Evolutionary conservation across 805 yeast species (phyloP).

Genomic region (Candida ulmi): DNA sequence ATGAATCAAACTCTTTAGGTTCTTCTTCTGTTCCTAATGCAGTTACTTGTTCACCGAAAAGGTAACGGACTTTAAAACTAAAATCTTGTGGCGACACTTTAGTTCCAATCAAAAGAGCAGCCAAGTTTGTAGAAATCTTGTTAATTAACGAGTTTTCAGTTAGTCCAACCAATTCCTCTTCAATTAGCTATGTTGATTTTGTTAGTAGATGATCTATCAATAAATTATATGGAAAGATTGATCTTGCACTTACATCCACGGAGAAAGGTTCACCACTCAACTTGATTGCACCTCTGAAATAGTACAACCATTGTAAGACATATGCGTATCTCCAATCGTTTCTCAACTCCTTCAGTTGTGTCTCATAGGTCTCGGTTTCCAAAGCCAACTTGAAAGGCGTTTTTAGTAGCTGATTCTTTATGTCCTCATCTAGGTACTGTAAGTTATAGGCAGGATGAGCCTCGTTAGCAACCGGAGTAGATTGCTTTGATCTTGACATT

Average conservation of each 20-base stretch:
- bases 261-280: slow-evolving; percentile 49
- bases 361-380: slow-evolving; percentile 31
- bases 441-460: slow-evolving; percentile 25
- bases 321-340: slow-evolving; percentile 32
- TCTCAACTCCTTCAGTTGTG: slow-evolving; percentile 27
- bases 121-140: slow-evolving; percentile 31
- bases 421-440: slow-evolving; percentile 26
- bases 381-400: slow-evolving; percentile 34
- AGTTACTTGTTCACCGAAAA: slow-evolving; percentile 18
- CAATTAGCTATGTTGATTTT: slow-evolving; percentile 26
- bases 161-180: slow-evolving; percentile 51
- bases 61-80: slow-evolving; percentile 21
- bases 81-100: slow-evolving; percentile 21
- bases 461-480: slow-evolving; percentile 12
- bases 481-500: slow-evolving; percentile 18
- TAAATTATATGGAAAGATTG: too few relatives aligned
- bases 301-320: slow-evolving; percentile 50
- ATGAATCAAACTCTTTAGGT: slow-evolving; percentile 31
- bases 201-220: slow-evolving; percentile 7
- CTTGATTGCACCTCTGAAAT: slow-evolving; percentile 45
- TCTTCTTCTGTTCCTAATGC: slow-evolving; percentile 20
- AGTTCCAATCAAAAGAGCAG: slow-evolving; percentile 16
- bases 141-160: slow-evolving; percentile 36
- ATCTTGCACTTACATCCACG: slow-evolving; percentile 36
- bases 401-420: slow-evolving; percentile 28